Evolutionary conservation across 192 early-diverging fungal species (phyloP).

Genomic region (Pilaira anomala): DNA sequence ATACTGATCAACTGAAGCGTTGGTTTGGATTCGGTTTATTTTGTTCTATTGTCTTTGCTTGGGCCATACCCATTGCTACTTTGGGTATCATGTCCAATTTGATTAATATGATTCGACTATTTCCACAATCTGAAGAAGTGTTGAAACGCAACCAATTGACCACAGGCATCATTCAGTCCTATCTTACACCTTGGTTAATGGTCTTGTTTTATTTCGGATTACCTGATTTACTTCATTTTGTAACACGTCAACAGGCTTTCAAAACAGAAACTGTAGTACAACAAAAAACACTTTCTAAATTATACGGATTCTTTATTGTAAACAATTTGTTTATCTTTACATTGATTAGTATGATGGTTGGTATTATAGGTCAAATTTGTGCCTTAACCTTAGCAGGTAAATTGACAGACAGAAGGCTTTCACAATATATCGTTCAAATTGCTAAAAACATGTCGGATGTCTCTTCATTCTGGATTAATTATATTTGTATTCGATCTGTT

Average conservation of each 20-base stretch:
- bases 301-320: slow-evolving; percentile 69
- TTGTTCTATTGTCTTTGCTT: slow-evolving; percentile 56
- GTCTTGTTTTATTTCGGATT: slow-evolving; percentile 57
- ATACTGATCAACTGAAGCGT: slow-evolving; percentile 43
- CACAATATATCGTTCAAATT: slow-evolving; percentile 19
- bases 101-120: slow-evolving; percentile 56
- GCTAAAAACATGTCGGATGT: slow-evolving; percentile 40
- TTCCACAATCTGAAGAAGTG: slow-evolving; percentile 41
- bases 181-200: slow-evolving; percentile 62
- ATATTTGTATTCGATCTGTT: slow-evolving; percentile 61
- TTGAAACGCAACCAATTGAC: slow-evolving; percentile 48
- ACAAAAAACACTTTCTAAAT: slow-evolving; percentile 61
- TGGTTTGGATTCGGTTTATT: slow-evolving; percentile 46
- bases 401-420: neutral
- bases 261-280: slow-evolving; percentile 62
- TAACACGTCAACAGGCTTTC: slow-evolving; percentile 67
- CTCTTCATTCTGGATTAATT: slow-evolving; percentile 74
- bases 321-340: slow-evolving; percentile 71
- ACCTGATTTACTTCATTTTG: slow-evolving; percentile 57
- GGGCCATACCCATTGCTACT: slow-evolving; percentile 59
- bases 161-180: slow-evolving; percentile 58
- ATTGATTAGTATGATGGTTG: slow-evolving; percentile 34
- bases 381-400: neutral
- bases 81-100: slow-evolving; percentile 61
- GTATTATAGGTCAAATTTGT: slow-evolving; percentile 27